Conservation (phyloP, 2,329 filamentous ascomycete species). For the Colletotrichum tofieldiae region DNA sequence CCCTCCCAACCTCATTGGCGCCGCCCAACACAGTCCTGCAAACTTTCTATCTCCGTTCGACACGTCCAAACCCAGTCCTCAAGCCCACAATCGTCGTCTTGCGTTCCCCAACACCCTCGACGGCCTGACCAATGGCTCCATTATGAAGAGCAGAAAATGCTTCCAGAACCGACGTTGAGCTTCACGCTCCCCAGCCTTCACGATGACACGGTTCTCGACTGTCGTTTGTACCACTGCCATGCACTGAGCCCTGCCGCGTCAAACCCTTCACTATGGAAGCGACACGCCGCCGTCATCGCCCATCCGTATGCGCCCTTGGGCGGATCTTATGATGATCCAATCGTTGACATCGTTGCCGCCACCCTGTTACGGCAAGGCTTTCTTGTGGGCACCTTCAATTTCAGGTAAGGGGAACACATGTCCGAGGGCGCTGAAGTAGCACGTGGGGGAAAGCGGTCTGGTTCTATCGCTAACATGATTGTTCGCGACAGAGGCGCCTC, state of each 20-base stretch:
- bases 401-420: slow-evolving; percentile 71
- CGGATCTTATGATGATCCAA: slow-evolving; percentile 85
- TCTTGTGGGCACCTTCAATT: slow-evolving; percentile 91
- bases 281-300: slow-evolving; percentile 77
- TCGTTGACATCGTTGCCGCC: slow-evolving; percentile 77
- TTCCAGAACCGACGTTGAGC: slow-evolving; percentile 71
- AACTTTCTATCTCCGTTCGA: not conserved
- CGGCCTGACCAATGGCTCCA: slow-evolving; percentile 34
- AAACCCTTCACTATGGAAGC: slow-evolving; percentile 59
- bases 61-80: not conserved
- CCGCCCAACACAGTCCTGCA: not conserved
- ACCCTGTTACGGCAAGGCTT: slow-evolving; percentile 80
- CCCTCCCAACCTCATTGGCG: not conserved
- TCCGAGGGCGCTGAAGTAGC: not conserved
- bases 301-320: slow-evolving; percentile 94
- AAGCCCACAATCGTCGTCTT: not conserved
- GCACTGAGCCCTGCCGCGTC: slow-evolving; percentile 56
- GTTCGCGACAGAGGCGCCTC: slow-evolving; percentile 77
- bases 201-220: slow-evolving; percentile 82
- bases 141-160: slow-evolving; percentile 57
- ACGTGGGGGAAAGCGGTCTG: slow-evolving; percentile 3
- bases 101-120: not conserved
- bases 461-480: slow-evolving; percentile 4
- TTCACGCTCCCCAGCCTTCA: slow-evolving; percentile 90
- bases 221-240: slow-evolving; percentile 84